Percentiles rank a stretch among this genome's conserved stretches.
Conservation (phyloP, 768 basidiomycete genomes). For the Naganishia kalamii region DNA sequence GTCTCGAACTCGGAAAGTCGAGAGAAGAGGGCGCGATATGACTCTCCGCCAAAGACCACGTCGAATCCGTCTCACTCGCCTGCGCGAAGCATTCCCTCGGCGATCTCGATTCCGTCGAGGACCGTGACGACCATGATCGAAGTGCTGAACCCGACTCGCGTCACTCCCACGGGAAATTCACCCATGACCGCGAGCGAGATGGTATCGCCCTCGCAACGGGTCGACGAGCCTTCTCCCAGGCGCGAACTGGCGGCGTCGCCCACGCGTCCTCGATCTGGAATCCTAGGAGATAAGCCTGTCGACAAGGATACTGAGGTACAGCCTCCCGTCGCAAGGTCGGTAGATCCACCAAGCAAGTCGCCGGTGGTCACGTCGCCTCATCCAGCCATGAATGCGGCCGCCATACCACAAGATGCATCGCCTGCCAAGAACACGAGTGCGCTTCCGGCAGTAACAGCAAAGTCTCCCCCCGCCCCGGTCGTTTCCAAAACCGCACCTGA, state of each 20-base stretch:
- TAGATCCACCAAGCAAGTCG: no score
- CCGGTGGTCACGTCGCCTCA: no score
- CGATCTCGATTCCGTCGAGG: background rate
- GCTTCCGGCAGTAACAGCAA: no score
- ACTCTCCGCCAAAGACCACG: background rate
- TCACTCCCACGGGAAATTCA: background rate
- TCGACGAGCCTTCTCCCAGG: background rate
- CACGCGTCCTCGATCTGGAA: background rate
- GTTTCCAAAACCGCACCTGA: no score
- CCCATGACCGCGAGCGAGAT: background rate
- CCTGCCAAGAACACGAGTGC: no score
- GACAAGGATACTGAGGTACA: background rate
- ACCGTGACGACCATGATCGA: constrained; percentile 20
- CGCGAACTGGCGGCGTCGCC: background rate
- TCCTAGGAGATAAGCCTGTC: background rate
- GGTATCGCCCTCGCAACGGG: background rate
- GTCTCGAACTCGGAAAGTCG: background rate
- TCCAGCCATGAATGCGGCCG: no score
- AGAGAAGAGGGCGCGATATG: constrained; percentile 14
- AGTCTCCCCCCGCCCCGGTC: no score
- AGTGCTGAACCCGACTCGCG: constrained; percentile 15
- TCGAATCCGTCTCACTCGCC: background rate
- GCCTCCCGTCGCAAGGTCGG: background rate
- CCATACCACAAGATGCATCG: no score
- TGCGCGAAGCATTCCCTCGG: background rate